Conservation (phyloP, 768 basidiomycete species). For the Udeniomyces megalosporus region DNA sequence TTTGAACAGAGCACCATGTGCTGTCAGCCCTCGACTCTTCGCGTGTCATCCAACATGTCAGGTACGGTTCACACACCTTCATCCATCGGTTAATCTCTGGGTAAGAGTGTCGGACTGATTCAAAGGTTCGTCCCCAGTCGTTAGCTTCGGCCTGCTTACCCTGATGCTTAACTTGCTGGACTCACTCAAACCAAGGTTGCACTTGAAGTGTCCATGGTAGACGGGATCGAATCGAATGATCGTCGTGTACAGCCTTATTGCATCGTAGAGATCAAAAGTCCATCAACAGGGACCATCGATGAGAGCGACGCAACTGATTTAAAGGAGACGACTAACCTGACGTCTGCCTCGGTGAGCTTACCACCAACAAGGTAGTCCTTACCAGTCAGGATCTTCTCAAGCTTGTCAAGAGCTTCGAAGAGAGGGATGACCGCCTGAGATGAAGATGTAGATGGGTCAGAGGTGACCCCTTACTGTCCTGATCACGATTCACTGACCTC, state of each 20-base stretch:
- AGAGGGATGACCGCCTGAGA: conserved; percentile 46
- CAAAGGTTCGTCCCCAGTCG: no score
- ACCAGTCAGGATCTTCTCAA: conserved; percentile 59
- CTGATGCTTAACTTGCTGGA: not conserved
- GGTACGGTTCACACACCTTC: conserved; percentile 25
- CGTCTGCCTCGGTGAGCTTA: conserved; percentile 47
- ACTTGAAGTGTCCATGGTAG: conserved; percentile 86
- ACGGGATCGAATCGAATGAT: conserved; percentile 78
- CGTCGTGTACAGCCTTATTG: conserved; percentile 89
- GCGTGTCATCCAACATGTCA: not conserved
- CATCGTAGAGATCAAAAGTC: no score
- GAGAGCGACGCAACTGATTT: no score
- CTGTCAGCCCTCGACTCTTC: not conserved
- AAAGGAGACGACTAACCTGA: conserved; percentile 23
- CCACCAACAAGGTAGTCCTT: conserved; percentile 75
- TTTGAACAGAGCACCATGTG: not conserved
- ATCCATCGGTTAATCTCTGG: conserved; percentile 48
- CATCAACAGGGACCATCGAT: no score
- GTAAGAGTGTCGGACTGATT: conserved; percentile 59
- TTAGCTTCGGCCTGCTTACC: no score
- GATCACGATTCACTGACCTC: conserved; percentile 23
- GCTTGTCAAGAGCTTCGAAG: conserved; percentile 60
- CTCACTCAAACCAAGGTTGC: conserved; percentile 51
- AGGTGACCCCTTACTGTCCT: no score
- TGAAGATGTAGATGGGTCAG: no score